Percentiles rank a stretch among this genome's conserved stretches.
phyloP scores from a whole-genome alignment of 2,329 filamentous ascomycete genomes.

The Hymenoscyphus albidus region DNA sequence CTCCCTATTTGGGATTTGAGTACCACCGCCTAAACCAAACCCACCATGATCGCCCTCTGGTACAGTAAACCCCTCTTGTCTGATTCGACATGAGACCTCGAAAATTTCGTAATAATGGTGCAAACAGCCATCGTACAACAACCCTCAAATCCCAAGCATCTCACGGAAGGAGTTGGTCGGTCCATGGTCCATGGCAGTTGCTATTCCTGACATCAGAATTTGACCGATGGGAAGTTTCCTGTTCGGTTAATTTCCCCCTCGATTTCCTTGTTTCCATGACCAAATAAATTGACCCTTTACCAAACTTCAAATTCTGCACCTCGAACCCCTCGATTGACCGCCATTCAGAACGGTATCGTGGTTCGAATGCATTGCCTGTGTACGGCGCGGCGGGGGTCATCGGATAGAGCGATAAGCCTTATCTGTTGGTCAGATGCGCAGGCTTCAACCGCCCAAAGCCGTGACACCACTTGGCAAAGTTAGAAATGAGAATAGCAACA shows the following conservation, averaged over 20 bases:
- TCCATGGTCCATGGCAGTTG: not conserved
- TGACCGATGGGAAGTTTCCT: not conserved
- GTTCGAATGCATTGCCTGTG: not conserved
- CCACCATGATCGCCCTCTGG: not conserved
- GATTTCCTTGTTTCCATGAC: not conserved
- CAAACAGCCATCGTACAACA: not conserved
- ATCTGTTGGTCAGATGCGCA: conserved; percentile 13
- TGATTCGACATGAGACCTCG: conserved; percentile 1
- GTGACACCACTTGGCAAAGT: conserved; percentile 5
- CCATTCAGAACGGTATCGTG: not conserved
- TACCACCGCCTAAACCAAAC: not conserved
- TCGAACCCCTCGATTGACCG: not conserved
- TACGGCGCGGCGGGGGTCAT: conserved; percentile 12
- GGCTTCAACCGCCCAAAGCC: conserved; percentile 8
- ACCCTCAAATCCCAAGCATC: not conserved
- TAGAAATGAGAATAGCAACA: not conserved
- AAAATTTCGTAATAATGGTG: conserved; percentile 5
- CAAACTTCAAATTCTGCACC: not conserved
- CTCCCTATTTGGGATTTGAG: conserved; percentile 1
- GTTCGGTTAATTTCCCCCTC: not conserved
- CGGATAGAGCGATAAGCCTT: conserved; percentile 14
- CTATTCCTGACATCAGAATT: not conserved
- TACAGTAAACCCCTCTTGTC: not conserved
- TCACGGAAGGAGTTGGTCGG: not conserved
- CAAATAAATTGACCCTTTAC: not conserved